Evolutionary conservation across 2,329 filamentous ascomycete species (phyloP), one percentile per base, ranked within the genome.

Genomic region (Ilyonectria sp.): DNA sequence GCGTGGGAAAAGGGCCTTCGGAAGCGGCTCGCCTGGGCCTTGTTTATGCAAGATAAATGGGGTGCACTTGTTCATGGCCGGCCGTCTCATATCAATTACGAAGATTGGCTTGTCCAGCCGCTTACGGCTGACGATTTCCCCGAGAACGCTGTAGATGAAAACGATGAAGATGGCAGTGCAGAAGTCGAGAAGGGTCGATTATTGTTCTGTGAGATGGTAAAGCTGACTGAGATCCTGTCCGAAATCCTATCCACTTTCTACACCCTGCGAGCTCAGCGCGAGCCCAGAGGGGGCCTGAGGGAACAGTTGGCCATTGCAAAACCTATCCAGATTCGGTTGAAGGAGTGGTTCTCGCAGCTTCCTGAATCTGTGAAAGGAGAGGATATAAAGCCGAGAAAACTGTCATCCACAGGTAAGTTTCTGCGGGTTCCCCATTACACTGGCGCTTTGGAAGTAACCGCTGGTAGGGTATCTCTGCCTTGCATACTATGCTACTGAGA

Each of bases 1-100:
- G 75, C 77, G 8, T 88, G 86, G 86, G 87, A 89, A 71, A 82
- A 84, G 58, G 84, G 86, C 1, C 75, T 89, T 15, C 80, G 87
- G n/a, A 87, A 86, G 71, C 80, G 87, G n/a, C 76, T 90, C 6
- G 86, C 84, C 1, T 90, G 87, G 87, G 86, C 83, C 6, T 76
- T 88, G 82, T 64, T 58, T 71, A 86, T 88, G 79, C 87, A 90
- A 71, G 87, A 90, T 69, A 88, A 86, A 75, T 89, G 85, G 87
- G 83, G 85, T 4, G 82, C 85, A 4, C 77, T 88, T 33, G 83
- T 86, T 10, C 84, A 86, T 72, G 87, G 87, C 7, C 82, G 87
- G 49, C 85, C 85, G 23, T 85, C 84, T 17, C 83, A 87, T 63
- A 85, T 89, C 53, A 81, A 81, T 7, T 75, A 79, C 3, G 80